A percentile compares a stretch with the other conserved stretches of the same genome.
These are phyloP conservation scores for Lentinula detonsa DNA, from an alignment of 768 basidiomycete species.

Conservation along the genomic window DNA sequence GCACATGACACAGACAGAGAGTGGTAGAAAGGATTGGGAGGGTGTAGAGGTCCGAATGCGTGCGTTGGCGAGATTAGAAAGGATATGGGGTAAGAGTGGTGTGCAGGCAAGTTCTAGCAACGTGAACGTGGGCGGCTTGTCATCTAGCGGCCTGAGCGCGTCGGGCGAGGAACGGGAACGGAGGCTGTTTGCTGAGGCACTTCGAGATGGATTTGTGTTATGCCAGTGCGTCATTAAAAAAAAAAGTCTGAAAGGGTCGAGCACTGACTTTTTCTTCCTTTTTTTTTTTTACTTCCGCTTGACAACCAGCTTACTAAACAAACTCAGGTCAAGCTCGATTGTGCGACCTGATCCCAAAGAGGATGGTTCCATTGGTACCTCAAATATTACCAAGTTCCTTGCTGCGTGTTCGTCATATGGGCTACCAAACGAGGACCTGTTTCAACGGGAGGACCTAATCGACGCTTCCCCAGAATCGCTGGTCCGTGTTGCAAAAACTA, in stretches of 20 bases:
- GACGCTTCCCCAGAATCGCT: conserved; percentile 55
- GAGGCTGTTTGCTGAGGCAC: conserved; percentile 63
- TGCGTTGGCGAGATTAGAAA: conserved; percentile 59
- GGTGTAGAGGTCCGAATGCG: conserved; percentile 68
- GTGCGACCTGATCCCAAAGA: conserved; percentile 60
- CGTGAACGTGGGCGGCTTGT: conserved; percentile 22
- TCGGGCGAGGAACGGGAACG: conserved; percentile 74
- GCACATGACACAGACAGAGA: conserved; percentile 43
- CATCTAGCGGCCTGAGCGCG: conserved; percentile 32
- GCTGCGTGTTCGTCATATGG: conserved; percentile 69
- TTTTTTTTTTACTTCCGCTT: conserved; percentile 10
- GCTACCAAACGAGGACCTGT: conserved; percentile 55
- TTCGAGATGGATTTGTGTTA: conserved; percentile 81
- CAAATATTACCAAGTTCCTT: conserved; percentile 75
- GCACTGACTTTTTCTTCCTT: conserved; percentile 8
- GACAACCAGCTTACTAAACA: conserved; percentile 66
- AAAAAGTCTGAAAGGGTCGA: conserved; percentile 1
- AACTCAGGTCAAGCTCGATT: conserved; percentile 56
- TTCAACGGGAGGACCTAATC: conserved; percentile 63
- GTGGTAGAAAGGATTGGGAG: conserved; percentile 56
- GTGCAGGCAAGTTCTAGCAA: conserved; percentile 37
- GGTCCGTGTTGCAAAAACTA: conserved; percentile 68
- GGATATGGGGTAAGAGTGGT: conserved; percentile 70
- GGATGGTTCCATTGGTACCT: conserved; percentile 57
- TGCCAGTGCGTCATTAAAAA: conserved; percentile 67